Evolutionary conservation across 2,329 filamentous ascomycete species (phyloP).

Genomic region (Penicillium sp.): DNA sequence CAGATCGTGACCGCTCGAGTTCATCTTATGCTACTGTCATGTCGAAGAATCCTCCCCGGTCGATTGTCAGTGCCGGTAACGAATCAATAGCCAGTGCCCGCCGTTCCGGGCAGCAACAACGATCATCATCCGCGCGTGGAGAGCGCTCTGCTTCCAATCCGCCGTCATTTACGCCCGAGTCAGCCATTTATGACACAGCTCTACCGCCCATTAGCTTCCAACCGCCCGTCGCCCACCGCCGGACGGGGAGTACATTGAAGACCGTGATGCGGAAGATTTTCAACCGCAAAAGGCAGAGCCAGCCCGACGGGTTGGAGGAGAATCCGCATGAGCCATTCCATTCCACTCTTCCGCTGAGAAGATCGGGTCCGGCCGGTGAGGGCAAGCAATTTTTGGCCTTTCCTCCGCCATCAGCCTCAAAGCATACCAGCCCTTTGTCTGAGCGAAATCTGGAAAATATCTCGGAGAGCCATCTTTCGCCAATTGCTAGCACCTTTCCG

Average conservation of each 20-base stretch:
- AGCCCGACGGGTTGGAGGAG: conserved; percentile 28
- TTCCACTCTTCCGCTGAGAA: conserved; percentile 7
- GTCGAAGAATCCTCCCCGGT: conserved; percentile 12
- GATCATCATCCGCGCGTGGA: conserved; percentile 10
- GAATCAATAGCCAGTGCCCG: conserved; percentile 13
- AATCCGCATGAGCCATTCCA: conserved; percentile 17
- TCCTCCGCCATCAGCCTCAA: conserved; percentile 24
- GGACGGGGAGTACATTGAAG: conserved; percentile 39
- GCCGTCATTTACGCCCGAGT: conserved; percentile 9
- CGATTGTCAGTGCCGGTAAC: conserved; percentile 19
- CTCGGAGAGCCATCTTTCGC: conserved; percentile 15
- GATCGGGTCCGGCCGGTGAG: conserved; percentile 9
- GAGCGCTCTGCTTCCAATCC: conserved; percentile 18
- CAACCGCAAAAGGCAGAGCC: conserved; percentile 35
- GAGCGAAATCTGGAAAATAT: conserved; percentile 18
- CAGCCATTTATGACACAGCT: conserved; percentile 26
- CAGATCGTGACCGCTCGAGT: not conserved
- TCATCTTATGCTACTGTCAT: conserved; percentile 7
- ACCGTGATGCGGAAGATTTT: conserved; percentile 44
- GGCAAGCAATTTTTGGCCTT: conserved; percentile 20
- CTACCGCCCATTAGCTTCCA: conserved; percentile 29
- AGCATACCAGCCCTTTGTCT: conserved; percentile 20
- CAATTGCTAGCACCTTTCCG: conserved; percentile 1
- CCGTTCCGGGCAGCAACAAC: not conserved
- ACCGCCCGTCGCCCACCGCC: conserved; percentile 29